phyloP scores from a whole-genome alignment of 1,284 basidiomycete genomes.

The Vanrija sp. region DNA sequence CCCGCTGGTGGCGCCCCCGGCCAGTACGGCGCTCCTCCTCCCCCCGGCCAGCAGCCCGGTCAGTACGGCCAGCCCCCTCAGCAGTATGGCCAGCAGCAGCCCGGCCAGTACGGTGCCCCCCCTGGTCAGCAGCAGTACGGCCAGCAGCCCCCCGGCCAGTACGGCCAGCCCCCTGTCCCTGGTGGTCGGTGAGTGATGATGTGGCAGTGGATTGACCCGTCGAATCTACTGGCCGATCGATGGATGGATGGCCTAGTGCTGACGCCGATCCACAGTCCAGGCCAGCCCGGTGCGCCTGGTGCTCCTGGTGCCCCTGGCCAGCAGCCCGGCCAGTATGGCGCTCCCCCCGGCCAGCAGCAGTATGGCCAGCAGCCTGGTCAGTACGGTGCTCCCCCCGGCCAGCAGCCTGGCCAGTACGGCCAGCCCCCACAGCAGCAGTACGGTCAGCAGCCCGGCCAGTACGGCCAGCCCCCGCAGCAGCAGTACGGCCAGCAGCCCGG shows the following conservation, averaged over 20 bases:
- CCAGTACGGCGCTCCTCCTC: constrained; percentile 23
- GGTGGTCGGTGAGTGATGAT: no score
- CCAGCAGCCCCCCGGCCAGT: constrained; percentile 26
- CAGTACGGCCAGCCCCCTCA: constrained; percentile 15
- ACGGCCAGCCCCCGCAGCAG: constrained; percentile 5
- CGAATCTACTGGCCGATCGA: no score
- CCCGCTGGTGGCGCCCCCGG: constrained; percentile 4
- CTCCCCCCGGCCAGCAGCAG: constrained; percentile 21
- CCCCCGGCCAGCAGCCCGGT: constrained; percentile 32
- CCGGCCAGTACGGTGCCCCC: constrained; percentile 13
- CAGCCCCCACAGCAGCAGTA: constrained; percentile 28
- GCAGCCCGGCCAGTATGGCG: constrained; percentile 15
- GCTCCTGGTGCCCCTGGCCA: constrained; percentile 7
- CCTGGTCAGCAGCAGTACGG: constrained; percentile 25
- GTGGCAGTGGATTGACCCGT: no score
- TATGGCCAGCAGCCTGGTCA: constrained; percentile 29
- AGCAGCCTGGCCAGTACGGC: constrained; percentile 28
- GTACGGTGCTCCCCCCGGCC: constrained; percentile 6
- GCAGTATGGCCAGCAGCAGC: constrained; percentile 21
- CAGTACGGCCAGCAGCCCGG: constrained; percentile 28
- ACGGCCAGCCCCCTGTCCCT: constrained; percentile 22
- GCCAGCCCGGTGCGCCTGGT: constrained; percentile 8
- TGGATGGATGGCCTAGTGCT: no score
- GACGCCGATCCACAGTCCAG: constrained; percentile 8
- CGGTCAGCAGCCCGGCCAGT: constrained; percentile 21